These are phyloP conservation scores for Ustilago nuda DNA, from an alignment of 1,284 basidiomycete genomes.

Conservation along the genomic window DNA sequence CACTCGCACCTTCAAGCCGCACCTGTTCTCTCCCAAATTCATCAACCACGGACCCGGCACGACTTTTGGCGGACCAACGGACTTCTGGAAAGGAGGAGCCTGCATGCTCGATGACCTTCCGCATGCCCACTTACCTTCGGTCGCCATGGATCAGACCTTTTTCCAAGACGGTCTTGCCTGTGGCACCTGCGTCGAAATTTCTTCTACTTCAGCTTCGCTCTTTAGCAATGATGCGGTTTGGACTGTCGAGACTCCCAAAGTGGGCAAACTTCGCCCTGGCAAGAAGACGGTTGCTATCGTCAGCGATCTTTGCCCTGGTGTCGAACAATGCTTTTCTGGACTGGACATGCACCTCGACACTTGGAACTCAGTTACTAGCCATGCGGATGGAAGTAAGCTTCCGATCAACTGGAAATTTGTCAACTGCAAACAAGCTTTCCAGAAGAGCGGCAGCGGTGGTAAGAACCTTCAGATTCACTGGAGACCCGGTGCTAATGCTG, in stretches of 20 bases:
- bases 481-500: constrained; percentile 25
- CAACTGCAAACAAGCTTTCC: constrained; percentile 40
- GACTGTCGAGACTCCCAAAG: constrained; percentile 21
- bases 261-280: constrained; percentile 19
- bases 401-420: constrained; percentile 45
- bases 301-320: constrained; percentile 44
- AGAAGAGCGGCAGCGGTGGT: constrained; percentile 18
- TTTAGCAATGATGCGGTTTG: constrained; percentile 35
- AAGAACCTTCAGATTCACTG: constrained; percentile 37
- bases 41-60: constrained; percentile 47
- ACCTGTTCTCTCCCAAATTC: constrained; percentile 29
- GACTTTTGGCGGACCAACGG: constrained; percentile 32
- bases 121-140: constrained; percentile 32
- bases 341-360: constrained; percentile 53
- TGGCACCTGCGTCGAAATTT: constrained; percentile 49
- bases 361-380: constrained; percentile 40
- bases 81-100: constrained; percentile 45
- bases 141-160: constrained; percentile 48
- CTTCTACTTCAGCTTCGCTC: constrained; percentile 21
- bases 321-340: constrained; percentile 42
- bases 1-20: constrained; percentile 13
- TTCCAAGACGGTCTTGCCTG: constrained; percentile 49
- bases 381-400: constrained; percentile 27
- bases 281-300: constrained; percentile 43
- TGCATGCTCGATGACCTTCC: constrained; percentile 47